phyloP scores from a whole-genome alignment of 116 monocot species.

The Trichopus zeylanicus region DNA sequence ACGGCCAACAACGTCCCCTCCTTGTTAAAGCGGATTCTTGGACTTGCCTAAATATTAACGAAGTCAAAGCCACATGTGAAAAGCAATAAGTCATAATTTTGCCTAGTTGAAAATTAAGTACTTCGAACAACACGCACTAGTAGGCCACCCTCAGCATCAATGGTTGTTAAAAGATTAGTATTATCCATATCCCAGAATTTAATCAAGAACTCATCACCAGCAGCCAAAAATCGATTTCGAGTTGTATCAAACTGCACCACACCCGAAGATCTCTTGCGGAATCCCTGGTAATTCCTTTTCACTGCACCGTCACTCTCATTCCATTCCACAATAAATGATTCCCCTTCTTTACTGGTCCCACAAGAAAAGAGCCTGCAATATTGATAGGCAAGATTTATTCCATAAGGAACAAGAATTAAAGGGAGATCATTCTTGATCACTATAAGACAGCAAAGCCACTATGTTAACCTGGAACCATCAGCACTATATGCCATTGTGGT shows the following conservation, averaged over 20 bases:
- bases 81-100: neutral
- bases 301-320: slow-evolving; percentile 87
- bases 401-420: neutral
- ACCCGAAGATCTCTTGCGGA: slow-evolving; percentile 59
- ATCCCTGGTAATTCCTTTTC: slow-evolving; percentile 74
- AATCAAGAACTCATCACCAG: slow-evolving; percentile 80
- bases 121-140: slow-evolving; percentile 26
- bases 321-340: slow-evolving; percentile 89
- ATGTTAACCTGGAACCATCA: slow-evolving; percentile 53
- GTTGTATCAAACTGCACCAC: slow-evolving; percentile 95
- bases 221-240: slow-evolving; percentile 81
- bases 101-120: neutral
- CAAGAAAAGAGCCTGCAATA: slow-evolving; percentile 79
- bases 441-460: too few relatives aligned
- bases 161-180: slow-evolving; percentile 44
- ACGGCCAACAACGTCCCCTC: slow-evolving; percentile 85
- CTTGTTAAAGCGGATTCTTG: slow-evolving; percentile 80
- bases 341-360: slow-evolving; percentile 93
- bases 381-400: neutral
- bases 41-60: slow-evolving; percentile 50
- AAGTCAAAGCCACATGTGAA: neutral
- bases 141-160: slow-evolving; percentile 70
- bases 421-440: neutral
- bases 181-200: slow-evolving; percentile 97
- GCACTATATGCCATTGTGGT: slow-evolving; percentile 42